Evolutionary conservation across 805 yeast species (phyloP).

Genomic region (Kodamaea nitidulidarum): DNA sequence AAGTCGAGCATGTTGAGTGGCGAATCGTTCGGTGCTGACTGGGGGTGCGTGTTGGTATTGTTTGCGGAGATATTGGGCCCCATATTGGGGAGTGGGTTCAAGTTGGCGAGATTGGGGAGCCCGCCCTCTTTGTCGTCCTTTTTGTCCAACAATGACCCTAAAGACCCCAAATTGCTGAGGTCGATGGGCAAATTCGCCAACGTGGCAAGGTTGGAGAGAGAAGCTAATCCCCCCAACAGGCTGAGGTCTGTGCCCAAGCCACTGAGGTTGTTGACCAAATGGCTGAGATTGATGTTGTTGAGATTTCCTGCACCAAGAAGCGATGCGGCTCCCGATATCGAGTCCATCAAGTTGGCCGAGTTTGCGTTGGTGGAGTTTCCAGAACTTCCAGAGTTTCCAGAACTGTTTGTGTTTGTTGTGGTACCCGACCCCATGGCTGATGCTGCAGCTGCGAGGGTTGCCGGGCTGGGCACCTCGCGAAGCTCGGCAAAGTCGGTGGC

Average conservation of each 20-base stretch:
- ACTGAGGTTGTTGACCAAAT: slow-evolving; percentile 37
- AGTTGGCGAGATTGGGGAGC: neutral
- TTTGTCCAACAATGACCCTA: neutral
- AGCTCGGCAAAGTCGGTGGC: neutral
- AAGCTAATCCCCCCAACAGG: slow-evolving; percentile 35
- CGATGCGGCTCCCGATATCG: slow-evolving; percentile 1
- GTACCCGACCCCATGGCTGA: no score
- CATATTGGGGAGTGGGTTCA: neutral
- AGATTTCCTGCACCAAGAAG: slow-evolving; percentile 32
- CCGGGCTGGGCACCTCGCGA: slow-evolving; percentile 1
- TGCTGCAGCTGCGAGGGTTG: slow-evolving; percentile 9
- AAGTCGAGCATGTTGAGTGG: slow-evolving; percentile 68
- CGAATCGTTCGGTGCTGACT: neutral
- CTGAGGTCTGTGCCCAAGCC: slow-evolving; percentile 34
- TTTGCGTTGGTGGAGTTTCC: slow-evolving; percentile 1
- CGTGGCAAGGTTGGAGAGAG: slow-evolving; percentile 37
- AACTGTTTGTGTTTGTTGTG: no score
- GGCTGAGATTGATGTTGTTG: slow-evolving; percentile 40
- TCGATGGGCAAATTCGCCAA: slow-evolving; percentile 43
- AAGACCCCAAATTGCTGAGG: slow-evolving; percentile 24
- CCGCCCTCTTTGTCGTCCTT: neutral
- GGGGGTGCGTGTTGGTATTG: neutral
- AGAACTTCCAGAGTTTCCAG: no score
- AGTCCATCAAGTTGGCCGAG: no score
- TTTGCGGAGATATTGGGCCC: neutral